These are phyloP conservation scores for Kodamaea ohmeri DNA, from an alignment of 1,139 yeast genomes.

Conservation along the genomic window DNA sequence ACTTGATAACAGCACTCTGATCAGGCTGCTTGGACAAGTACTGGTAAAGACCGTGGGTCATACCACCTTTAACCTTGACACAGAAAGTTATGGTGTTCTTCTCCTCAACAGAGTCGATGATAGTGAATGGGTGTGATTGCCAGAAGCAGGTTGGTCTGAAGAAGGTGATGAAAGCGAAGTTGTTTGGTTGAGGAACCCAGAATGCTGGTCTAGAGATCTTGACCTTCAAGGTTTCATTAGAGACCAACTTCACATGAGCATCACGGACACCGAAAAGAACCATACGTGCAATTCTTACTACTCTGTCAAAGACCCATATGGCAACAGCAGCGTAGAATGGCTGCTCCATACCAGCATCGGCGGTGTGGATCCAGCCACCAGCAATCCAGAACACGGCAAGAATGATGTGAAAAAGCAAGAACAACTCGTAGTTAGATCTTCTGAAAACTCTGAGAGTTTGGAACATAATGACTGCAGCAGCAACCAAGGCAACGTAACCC, in stretches of 20 bases:
- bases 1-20: constrained; percentile 31
- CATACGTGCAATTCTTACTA: constrained; percentile 50
- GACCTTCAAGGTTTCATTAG: constrained; percentile 45
- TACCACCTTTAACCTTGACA: constrained; percentile 42
- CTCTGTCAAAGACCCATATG: constrained; percentile 63
- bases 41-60: constrained; percentile 31
- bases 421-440: constrained; percentile 59
- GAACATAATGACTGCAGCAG: constrained; percentile 39
- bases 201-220: constrained; percentile 32
- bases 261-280: constrained; percentile 46
- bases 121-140: constrained; percentile 60
- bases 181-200: constrained; percentile 43
- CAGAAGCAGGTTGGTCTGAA: constrained; percentile 45
- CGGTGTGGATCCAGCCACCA: constrained; percentile 61
- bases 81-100: constrained; percentile 29
- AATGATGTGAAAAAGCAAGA: constrained; percentile 55
- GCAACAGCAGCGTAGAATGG: constrained; percentile 55
- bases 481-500: constrained; percentile 52
- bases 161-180: constrained; percentile 41
- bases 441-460: constrained; percentile 55
- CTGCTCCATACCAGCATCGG: constrained; percentile 40
- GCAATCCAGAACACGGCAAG: constrained; percentile 55
- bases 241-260: constrained; percentile 48
- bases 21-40: constrained; percentile 49
- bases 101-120: constrained; percentile 36